Base-by-base conservation (phyloP, 2,329 filamentous ascomycete species). In the Cladobotryum mycophilum region DNA sequence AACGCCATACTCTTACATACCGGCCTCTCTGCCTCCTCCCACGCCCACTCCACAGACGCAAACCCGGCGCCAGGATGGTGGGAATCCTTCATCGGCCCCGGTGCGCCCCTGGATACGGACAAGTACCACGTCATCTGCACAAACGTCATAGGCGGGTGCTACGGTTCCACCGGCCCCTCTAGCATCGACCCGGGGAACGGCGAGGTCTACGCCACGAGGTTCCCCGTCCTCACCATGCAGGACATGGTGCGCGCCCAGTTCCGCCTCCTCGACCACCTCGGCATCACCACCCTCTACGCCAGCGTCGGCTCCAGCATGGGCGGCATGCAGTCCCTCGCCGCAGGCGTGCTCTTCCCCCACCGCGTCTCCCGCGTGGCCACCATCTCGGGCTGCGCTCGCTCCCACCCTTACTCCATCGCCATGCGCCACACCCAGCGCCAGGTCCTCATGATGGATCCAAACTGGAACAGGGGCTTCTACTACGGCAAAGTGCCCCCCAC, bases 191-290 rank as follows among this genome's bases (percentile, higher is more conserved):
- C 93, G 0, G 86, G 86, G 12, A 89, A 96, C 65, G 88, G 89
- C 36, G 79, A 92, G 69, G 81, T 81, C 61, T 99, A 97, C 68
- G 93, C 91, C 6, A 99, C 93, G 1, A 81, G 90, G 34, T 99
- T 99, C 65, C 93, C 93, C 3, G 95, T 99, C 58, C 71, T 99
- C 51, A 99, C 93, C 1, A 85, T 99, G 74, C 84, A 95, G 60
- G 93, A 99, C 67, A 99, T 99, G 93, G 93, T 97, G 30, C 83
- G 91, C 49, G 92, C 91, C 5, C 93, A 99, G 67, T 96, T 97
- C 72, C 79, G 88, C 41, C 79, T 99, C 30, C 77, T 99, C 12
- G 91, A 97, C 66, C 69, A 74, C 4, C 74, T 99, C 25, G 84
- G 84, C 5, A 85, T 99, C 42, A 64, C 80, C 20, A 88, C 82